These are phyloP conservation scores for Fusarium sp. DNA, from an alignment of 2,329 filamentous ascomycete species.

Conservation along the genomic window DNA sequence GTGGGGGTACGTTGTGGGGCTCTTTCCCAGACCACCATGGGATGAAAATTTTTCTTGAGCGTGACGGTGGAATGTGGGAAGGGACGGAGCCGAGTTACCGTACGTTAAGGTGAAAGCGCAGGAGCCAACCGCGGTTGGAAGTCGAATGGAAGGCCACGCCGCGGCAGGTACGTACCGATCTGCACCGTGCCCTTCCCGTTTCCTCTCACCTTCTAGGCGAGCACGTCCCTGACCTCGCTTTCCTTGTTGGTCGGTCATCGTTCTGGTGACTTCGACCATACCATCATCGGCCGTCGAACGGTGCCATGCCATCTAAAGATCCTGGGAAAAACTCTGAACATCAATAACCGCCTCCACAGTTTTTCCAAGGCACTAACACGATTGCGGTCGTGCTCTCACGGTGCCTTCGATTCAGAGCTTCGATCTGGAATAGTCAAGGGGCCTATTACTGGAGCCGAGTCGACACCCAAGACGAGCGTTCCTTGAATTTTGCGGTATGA, in stretches of 20 bases:
- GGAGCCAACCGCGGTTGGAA: conserved; percentile 12
- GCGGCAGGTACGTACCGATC: neutral
- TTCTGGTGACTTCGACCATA: neutral
- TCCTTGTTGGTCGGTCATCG: conserved; percentile 2
- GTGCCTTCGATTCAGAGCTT: conserved; percentile 20
- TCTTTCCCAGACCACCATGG: neutral
- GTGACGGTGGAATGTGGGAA: conserved; percentile 13
- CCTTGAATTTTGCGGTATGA: neutral
- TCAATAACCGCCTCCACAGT: conserved; percentile 12
- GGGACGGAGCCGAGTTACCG: conserved; percentile 14
- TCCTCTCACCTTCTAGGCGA: conserved; percentile 2
- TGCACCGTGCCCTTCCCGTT: neutral
- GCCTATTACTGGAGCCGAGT: conserved; percentile 20
- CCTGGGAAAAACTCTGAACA: conserved; percentile 37
- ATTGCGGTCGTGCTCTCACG: conserved; percentile 6
- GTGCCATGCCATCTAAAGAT: conserved; percentile 11
- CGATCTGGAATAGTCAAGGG: conserved; percentile 19
- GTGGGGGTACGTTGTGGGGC: conserved; percentile 15
- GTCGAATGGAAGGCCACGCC: conserved; percentile 1
- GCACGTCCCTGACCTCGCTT: conserved; percentile 4
- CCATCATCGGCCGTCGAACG: neutral
- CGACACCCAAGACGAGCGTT: conserved; percentile 18
- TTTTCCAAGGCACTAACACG: conserved; percentile 11
- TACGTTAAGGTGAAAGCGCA: conserved; percentile 32
- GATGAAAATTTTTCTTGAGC: conserved; percentile 32